Conservation (phyloP, 306 rosid species). For the Trifolium repens region DNA sequence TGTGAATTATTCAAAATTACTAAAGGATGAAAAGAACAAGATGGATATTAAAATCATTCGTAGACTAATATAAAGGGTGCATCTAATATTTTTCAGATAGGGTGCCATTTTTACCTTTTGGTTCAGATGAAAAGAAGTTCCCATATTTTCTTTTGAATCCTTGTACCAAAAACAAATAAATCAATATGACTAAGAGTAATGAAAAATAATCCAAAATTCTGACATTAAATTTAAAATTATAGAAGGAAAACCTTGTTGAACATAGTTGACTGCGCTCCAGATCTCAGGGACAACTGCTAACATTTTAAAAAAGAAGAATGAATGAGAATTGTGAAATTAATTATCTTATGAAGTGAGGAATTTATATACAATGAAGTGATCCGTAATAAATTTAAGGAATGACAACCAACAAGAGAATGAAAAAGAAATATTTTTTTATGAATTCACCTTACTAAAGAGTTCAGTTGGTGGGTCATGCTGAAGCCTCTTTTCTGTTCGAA, state of each 20-base stretch:
- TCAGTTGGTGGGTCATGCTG: slow-evolving; percentile 74
- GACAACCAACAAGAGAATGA: not conserved
- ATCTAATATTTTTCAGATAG: slow-evolving; percentile 14
- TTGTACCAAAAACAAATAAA: slow-evolving; percentile 63
- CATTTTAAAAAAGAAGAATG: slow-evolving; percentile 42
- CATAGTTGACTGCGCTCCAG: slow-evolving; percentile 58
- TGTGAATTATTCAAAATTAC: not conserved
- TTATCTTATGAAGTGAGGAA: slow-evolving; percentile 29
- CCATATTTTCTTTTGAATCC: slow-evolving; percentile 94
- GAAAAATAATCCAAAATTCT: slow-evolving; percentile 23
- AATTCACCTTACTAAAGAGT: slow-evolving; percentile 84
- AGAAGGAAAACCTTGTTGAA: slow-evolving; percentile 66
- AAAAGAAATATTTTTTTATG: slow-evolving; percentile 10
- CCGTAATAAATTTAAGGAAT: slow-evolving; percentile 22
- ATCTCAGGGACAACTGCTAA: slow-evolving; percentile 71
- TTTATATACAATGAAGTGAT: slow-evolving; percentile 1
- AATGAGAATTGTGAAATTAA: slow-evolving; percentile 17
- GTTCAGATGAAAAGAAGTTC: slow-evolving; percentile 58
- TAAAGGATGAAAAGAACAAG: not conserved
- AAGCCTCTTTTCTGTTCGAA: slow-evolving; percentile 67
- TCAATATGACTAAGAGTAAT: slow-evolving; percentile 44
- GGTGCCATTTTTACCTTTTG: slow-evolving; percentile 54
- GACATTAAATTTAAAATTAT: slow-evolving; percentile 39
- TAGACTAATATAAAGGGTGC: no score
- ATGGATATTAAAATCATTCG: slow-evolving; percentile 7